Conservation (phyloP, 2,329 filamentous ascomycete genomes). For the Xylogone sp. region DNA sequence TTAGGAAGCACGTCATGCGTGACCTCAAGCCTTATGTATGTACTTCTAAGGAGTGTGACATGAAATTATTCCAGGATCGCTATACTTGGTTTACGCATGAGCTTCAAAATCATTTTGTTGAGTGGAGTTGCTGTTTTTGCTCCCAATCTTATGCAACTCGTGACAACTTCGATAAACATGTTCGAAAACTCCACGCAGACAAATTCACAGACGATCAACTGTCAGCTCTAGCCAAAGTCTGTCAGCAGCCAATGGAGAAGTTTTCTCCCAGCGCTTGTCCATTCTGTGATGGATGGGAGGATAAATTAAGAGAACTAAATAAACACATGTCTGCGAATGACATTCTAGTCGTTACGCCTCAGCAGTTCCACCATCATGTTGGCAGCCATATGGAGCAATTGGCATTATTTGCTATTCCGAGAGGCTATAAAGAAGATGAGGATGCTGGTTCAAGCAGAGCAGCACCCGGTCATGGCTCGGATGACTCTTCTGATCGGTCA, state of each 20-base stretch:
- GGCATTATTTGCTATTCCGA: constrained; percentile 19
- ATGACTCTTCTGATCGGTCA: too few relatives aligned
- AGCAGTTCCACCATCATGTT: constrained; percentile 18
- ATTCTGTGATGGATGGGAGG: constrained; percentile 28
- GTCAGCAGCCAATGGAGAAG: constrained; percentile 16
- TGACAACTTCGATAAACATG: constrained; percentile 11
- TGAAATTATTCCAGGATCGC: constrained; percentile 24
- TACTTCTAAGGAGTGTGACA: constrained; percentile 28
- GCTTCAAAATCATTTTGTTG: constrained; percentile 23
- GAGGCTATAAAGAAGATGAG: constrained; percentile 6
- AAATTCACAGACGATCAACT: constrained; percentile 11
- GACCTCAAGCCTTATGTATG: constrained; percentile 33
- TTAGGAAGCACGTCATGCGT: constrained; percentile 26
- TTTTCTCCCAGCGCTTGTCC: constrained; percentile 22
- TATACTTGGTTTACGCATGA: constrained; percentile 31
- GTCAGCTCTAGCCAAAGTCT: constrained; percentile 16
- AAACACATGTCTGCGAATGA: constrained; percentile 5
- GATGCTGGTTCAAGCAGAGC: constrained; percentile 10
- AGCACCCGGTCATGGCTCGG: too few relatives aligned
- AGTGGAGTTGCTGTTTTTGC: constrained; percentile 24
- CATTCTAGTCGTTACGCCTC: not conserved
- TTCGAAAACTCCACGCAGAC: constrained; percentile 7
- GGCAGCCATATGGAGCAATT: constrained; percentile 23
- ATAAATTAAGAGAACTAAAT: constrained; percentile 7
- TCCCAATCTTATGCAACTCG: constrained; percentile 5